Conservation (phyloP, 2,329 filamentous ascomycete species). For the Colletotrichum trifolii region DNA sequence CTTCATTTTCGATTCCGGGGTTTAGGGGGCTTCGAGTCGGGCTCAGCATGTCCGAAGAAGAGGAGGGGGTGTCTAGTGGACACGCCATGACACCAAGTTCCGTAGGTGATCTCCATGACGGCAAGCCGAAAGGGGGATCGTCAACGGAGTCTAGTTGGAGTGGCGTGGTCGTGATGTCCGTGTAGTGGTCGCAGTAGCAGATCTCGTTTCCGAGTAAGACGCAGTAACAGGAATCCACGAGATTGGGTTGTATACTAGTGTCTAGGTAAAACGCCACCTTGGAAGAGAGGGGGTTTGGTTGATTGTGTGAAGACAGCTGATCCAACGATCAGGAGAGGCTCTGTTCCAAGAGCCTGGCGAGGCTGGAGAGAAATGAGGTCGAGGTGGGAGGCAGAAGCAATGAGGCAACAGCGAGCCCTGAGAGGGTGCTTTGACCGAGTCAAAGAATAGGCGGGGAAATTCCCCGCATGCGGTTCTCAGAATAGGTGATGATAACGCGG, state of each 20-base stretch:
- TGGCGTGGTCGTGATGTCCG: slow-evolving; percentile 13
- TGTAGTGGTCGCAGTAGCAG: slow-evolving; percentile 36
- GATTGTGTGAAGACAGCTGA: slow-evolving; percentile 4
- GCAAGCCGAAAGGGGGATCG: slow-evolving; percentile 25
- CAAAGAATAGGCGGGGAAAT: slow-evolving; percentile 38
- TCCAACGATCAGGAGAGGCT: slow-evolving; percentile 19
- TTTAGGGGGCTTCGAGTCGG: slow-evolving; percentile 35
- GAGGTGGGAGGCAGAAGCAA: background rate
- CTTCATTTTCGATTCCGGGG: slow-evolving; percentile 30
- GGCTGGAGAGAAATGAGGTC: background rate
- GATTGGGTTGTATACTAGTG: slow-evolving; percentile 35
- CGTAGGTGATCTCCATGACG: slow-evolving; percentile 37
- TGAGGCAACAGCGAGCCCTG: slow-evolving; percentile 34
- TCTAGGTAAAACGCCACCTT: slow-evolving; percentile 38
- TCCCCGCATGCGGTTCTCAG: slow-evolving; percentile 39
- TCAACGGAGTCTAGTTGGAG: slow-evolving; percentile 32
- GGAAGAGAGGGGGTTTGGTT: slow-evolving; percentile 14
- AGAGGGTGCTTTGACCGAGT: slow-evolving; percentile 39
- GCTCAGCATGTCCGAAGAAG: slow-evolving; percentile 36
- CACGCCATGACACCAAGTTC: slow-evolving; percentile 39
- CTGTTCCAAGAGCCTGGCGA: background rate
- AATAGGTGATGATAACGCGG: slow-evolving; percentile 27
- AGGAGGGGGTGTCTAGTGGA: slow-evolving; percentile 38
- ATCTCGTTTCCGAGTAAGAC: slow-evolving; percentile 34
- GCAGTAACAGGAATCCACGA: slow-evolving; percentile 37